Percentiles rank a stretch among this genome's conserved stretches.
These are phyloP conservation scores for Cutaneotrichosporon curvatum DNA, from an alignment of 1,284 basidiomycete genomes.

Conservation along the genomic window DNA sequence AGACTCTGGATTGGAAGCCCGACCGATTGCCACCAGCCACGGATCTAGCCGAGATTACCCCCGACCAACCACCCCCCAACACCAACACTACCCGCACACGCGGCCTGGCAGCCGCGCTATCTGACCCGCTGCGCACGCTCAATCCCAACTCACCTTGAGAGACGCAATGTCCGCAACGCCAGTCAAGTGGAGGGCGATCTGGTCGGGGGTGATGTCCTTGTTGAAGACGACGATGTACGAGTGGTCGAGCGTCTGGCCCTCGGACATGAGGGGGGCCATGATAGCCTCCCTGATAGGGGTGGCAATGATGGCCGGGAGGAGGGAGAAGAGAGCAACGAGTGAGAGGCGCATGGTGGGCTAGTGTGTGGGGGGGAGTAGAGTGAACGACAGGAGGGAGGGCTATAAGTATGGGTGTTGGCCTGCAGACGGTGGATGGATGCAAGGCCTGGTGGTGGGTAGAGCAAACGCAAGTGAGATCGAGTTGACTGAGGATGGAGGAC, in stretches of 20 bases:
- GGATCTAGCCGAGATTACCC: conserved; percentile 3
- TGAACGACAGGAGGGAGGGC: neutral
- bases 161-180: conserved; percentile 20
- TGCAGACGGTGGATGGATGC: neutral
- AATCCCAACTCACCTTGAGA: conserved; percentile 35
- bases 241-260: conserved; percentile 57
- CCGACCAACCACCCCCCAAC: neutral
- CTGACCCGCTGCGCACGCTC: no score
- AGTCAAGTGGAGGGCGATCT: conserved; percentile 62
- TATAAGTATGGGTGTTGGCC: neutral
- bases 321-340: conserved; percentile 27
- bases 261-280: conserved; percentile 42
- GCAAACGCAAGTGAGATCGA: no score
- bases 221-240: conserved; percentile 87
- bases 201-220: conserved; percentile 54
- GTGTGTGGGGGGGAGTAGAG: neutral
- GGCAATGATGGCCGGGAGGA: conserved; percentile 35
- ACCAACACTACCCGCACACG: no score
- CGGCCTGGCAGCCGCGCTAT: no score
- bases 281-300: conserved; percentile 27
- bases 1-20: no score
- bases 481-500: no score
- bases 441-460: no score
- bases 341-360: conserved; percentile 26
- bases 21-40: neutral